Percentiles rank a stretch among this genome's conserved stretches.
phyloP scores from a whole-genome alignment of 2,329 filamentous ascomycete species.

The Ilyonectria destructans region DNA sequence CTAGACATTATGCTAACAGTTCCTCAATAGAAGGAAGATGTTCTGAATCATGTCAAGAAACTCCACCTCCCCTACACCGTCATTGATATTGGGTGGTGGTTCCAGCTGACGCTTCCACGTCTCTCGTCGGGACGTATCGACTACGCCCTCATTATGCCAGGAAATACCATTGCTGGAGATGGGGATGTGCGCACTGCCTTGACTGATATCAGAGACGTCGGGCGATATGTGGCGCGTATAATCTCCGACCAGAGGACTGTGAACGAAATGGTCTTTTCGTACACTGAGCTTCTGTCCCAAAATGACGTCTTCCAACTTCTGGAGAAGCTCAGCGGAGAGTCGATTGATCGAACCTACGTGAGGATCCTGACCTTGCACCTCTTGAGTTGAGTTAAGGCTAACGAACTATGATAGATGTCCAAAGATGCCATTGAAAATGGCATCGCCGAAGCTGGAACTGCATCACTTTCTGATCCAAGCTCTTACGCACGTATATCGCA shows the following conservation, averaged over 20 bases:
- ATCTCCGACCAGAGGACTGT: constrained; percentile 67
- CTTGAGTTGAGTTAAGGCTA: too few species aligned
- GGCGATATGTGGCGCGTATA: constrained; percentile 65
- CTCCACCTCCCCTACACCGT: constrained; percentile 68
- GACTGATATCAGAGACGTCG: constrained; percentile 67
- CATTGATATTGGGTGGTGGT: constrained; percentile 73
- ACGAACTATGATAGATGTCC: too few species aligned
- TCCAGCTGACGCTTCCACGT: constrained; percentile 59
- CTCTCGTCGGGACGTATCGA: constrained; percentile 45
- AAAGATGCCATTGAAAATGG: too few species aligned
- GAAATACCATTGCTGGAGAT: constrained; percentile 60
- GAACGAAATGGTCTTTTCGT: constrained; percentile 67
- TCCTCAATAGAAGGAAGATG: constrained; percentile 61
- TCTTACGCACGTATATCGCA: too few species aligned
- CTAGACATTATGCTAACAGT: background rate
- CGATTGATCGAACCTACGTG: constrained; percentile 43
- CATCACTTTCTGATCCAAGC: too few species aligned
- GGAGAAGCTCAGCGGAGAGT: constrained; percentile 67
- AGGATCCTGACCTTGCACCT: too few species aligned
- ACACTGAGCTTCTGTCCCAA: constrained; percentile 61
- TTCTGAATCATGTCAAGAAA: constrained; percentile 65
- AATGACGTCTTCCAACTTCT: constrained; percentile 63
- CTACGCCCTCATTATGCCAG: constrained; percentile 48
- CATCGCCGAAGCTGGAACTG: too few species aligned
- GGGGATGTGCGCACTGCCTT: constrained; percentile 62